These are phyloP conservation scores for Colletotrichum coccodes DNA, from an alignment of 2,329 filamentous ascomycete species.

Conservation along the genomic window DNA sequence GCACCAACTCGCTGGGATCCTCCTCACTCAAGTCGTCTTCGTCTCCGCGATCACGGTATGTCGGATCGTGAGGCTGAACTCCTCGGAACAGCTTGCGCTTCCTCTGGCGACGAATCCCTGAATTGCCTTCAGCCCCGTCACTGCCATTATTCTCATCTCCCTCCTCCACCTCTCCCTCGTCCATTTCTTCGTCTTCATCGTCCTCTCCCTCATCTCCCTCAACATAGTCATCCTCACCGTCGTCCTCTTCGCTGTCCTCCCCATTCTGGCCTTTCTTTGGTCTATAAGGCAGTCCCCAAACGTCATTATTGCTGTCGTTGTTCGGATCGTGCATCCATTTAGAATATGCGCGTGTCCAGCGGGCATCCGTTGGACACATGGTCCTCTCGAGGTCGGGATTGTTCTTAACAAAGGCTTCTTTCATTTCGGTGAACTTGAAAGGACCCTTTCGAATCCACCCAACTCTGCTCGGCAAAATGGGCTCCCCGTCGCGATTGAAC, in stretches of 20 bases:
- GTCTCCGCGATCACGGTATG: conserved; percentile 20
- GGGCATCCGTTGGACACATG: conserved; percentile 39
- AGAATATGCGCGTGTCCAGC: conserved; percentile 24
- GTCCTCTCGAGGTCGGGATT: conserved; percentile 42
- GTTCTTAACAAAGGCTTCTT: conserved; percentile 35
- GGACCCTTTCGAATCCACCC: conserved; percentile 42
- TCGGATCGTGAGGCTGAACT: conserved; percentile 8
- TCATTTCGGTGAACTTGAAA: conserved; percentile 36
- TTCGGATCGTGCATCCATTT: conserved; percentile 46
- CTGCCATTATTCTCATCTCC: background rate
- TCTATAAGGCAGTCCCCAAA: conserved; percentile 19
- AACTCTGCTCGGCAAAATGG: conserved; percentile 43
- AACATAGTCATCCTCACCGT: background rate
- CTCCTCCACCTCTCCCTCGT: background rate
- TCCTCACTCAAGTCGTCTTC: conserved; percentile 18
- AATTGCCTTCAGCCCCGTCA: background rate
- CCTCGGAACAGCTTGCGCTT: conserved; percentile 5
- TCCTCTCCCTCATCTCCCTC: background rate
- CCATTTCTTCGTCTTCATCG: background rate
- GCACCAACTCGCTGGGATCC: conserved; percentile 7
- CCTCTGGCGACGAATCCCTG: background rate
- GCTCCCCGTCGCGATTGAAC: background rate
- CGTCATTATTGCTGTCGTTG: conserved; percentile 38
- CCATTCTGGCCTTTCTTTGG: background rate
- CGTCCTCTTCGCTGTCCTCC: conserved; percentile 21